A percentile compares a stretch with the other conserved stretches of the same genome.
phyloP scores from a whole-genome alignment of 2,329 filamentous ascomycete genomes.

The Furcasterigmium sp. region DNA sequence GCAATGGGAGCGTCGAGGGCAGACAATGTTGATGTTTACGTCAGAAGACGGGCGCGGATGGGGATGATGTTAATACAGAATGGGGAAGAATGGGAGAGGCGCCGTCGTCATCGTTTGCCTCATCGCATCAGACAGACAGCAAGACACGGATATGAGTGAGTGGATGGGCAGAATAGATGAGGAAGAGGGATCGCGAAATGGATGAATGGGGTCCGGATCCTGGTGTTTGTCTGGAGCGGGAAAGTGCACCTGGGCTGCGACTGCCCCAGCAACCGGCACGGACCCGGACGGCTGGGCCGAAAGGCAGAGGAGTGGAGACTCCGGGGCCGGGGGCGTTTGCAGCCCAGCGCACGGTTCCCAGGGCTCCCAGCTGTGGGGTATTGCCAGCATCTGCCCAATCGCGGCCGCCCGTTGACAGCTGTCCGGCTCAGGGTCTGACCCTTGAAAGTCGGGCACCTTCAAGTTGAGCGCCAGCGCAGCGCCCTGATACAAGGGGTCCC shows the following conservation, averaged over 20 bases:
- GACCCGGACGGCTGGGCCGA: neutral
- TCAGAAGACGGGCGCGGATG: too few relatives aligned
- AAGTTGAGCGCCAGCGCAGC: too few relatives aligned
- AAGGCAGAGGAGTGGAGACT: too few relatives aligned
- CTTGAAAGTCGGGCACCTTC: too few relatives aligned
- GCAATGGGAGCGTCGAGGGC: neutral
- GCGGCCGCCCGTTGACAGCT: too few relatives aligned
- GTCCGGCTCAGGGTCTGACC: too few relatives aligned
- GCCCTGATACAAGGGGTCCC: too few relatives aligned
- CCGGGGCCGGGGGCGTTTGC: too few relatives aligned
- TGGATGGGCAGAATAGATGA: neutral
- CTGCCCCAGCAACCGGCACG: neutral
- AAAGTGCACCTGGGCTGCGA: neutral
- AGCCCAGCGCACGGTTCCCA: too few relatives aligned
- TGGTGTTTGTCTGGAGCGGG: neutral
- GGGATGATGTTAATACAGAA: slow-evolving; percentile 6
- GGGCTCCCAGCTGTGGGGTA: too few relatives aligned
- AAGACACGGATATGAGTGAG: neutral
- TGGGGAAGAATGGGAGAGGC: slow-evolving; percentile 2
- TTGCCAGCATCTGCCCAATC: too few relatives aligned
- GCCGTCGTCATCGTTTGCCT: neutral
- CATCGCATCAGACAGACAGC: neutral
- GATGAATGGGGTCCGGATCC: neutral
- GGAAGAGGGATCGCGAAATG: neutral
- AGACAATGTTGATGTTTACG: too few relatives aligned